Conservation (phyloP, 1,139 yeast genomes). For the Magnusiomyces tetraspermus region DNA sequence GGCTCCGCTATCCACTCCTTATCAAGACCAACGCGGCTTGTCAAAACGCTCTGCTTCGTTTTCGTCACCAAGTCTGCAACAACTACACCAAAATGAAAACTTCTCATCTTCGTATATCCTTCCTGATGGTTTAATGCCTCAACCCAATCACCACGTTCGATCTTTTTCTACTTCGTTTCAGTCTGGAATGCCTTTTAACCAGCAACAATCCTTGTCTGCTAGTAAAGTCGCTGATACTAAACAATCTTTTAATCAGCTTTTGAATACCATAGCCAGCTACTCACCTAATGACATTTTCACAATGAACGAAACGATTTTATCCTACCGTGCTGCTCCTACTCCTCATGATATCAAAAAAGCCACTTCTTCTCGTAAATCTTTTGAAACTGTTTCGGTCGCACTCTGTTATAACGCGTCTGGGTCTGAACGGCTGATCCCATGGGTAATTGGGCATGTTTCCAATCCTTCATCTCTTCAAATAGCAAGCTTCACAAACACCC, state of each 20-base stretch:
- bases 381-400: constrained; percentile 9
- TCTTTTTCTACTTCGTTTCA: neutral
- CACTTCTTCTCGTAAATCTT: neutral
- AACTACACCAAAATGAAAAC: neutral
- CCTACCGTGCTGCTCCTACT: constrained; percentile 1
- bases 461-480: constrained; percentile 11
- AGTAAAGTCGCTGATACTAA: constrained; percentile 3
- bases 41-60: neutral
- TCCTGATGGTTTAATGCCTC: neutral
- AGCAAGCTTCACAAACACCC: constrained; percentile 2
- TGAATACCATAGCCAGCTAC: constrained; percentile 2
- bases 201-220: neutral
- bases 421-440: constrained; percentile 11
- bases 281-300: constrained; percentile 11
- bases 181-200: neutral
- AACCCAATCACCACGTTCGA: neutral
- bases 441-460: constrained; percentile 13
- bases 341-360: neutral
- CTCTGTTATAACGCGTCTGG: constrained; percentile 13
- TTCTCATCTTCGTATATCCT: neutral
- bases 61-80: neutral
- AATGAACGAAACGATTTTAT: constrained; percentile 13
- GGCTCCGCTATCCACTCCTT: neutral
- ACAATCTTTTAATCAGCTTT: constrained; percentile 2
- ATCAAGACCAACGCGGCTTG: neutral